Evolutionary conservation across 345 rosid species (phyloP).

Genomic region (Salix exigua): DNA sequence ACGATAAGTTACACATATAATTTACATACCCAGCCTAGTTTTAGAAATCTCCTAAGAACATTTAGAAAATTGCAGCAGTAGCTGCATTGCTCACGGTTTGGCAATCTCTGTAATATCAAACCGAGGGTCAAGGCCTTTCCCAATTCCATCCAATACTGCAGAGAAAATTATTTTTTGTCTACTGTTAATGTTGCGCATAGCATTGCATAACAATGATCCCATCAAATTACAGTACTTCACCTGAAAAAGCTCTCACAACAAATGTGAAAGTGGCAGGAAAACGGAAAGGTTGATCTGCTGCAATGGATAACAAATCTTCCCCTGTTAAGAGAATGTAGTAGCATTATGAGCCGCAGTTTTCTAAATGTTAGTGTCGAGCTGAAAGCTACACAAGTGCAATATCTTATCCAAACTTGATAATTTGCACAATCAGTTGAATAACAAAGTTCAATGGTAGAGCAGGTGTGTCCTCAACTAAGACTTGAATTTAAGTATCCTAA

Average conservation of each 20-base stretch:
- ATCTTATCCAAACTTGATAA: background rate
- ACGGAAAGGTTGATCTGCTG: slow-evolving; percentile 97
- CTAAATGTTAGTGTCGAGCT: background rate
- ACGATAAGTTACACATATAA: slow-evolving; percentile 18
- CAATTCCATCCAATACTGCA: slow-evolving; percentile 95
- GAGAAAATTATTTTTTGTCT: slow-evolving; percentile 10
- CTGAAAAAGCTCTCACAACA: slow-evolving; percentile 99
- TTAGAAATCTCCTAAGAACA: slow-evolving; percentile 1
- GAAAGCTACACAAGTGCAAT: background rate
- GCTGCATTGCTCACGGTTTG: slow-evolving; percentile 66
- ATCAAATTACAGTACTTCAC: slow-evolving; percentile 29
- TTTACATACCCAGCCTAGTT: background rate
- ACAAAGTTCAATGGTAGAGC: background rate
- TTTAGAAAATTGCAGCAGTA: background rate
- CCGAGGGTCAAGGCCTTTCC: slow-evolving; percentile 97
- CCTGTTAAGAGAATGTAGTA: slow-evolving; percentile 51
- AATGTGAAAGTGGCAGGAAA: slow-evolving; percentile 98
- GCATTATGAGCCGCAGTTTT: slow-evolving; percentile 15
- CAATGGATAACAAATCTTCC: slow-evolving; percentile 91
- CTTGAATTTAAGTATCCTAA: background rate
- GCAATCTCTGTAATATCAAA: slow-evolving; percentile 98
- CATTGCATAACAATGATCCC: slow-evolving; percentile 3
- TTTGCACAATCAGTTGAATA: background rate
- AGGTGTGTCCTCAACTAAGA: background rate
- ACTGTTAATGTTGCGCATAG: slow-evolving; percentile 13